Percentiles rank a stretch among this genome's conserved stretches.
These are phyloP conservation scores for Botrytis hyacinthi DNA, from an alignment of 2,329 filamentous ascomycete species.

Conservation along the genomic window DNA sequence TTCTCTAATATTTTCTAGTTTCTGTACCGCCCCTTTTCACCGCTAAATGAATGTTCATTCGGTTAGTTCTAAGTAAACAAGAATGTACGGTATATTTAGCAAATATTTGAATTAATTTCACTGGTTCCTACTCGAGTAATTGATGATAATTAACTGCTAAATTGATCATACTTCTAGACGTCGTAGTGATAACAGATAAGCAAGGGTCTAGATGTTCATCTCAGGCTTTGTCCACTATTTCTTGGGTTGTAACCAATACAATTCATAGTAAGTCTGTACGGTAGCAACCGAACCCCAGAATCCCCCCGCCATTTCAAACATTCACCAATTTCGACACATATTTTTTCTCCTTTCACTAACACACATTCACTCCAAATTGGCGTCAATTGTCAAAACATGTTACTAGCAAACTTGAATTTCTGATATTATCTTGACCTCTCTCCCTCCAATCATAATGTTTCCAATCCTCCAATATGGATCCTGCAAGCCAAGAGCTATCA, in stretches of 20 bases:
- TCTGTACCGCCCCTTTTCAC: background rate
- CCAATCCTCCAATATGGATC: background rate
- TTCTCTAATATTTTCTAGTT: background rate
- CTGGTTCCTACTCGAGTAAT: background rate
- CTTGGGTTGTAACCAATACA: background rate
- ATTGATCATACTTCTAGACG: background rate
- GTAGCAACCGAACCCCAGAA: background rate
- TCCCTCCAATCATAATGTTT: conserved; percentile 1
- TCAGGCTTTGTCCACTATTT: background rate
- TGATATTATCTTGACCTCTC: background rate
- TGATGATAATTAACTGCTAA: background rate
- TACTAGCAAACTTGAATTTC: background rate
- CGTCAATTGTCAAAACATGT: background rate
- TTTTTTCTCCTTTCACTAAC: background rate
- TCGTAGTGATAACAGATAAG: background rate
- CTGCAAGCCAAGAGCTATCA: conserved; percentile 8
- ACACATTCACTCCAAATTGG: background rate
- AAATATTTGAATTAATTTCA: background rate
- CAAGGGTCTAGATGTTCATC: background rate
- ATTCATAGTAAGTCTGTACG: background rate
- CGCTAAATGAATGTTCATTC: background rate
- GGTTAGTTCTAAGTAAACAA: background rate
- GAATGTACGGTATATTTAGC: background rate
- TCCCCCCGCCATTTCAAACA: conserved; percentile 16
- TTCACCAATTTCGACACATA: background rate